These are phyloP conservation scores for Aspergillus latus DNA, from an alignment of 2,329 filamentous ascomycete genomes.

Conservation along the genomic window DNA sequence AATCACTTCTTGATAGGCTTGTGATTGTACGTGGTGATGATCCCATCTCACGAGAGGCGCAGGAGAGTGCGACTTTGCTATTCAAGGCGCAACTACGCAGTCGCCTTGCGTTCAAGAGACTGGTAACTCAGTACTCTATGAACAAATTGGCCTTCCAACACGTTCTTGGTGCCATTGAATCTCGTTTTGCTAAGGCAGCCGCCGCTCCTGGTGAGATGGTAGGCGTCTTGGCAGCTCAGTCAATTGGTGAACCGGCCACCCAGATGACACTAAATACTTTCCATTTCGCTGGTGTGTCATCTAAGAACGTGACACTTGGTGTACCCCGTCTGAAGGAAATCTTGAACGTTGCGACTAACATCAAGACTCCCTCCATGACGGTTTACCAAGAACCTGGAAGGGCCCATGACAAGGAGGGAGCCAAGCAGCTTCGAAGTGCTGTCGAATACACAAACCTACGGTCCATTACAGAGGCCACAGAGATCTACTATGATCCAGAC, in stretches of 20 bases:
- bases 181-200: constrained; percentile 78
- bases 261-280: constrained; percentile 99
- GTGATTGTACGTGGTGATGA: constrained; percentile 85
- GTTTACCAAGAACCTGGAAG: constrained; percentile 72
- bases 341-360: constrained; percentile 94
- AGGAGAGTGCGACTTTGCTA: constrained; percentile 81
- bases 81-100: constrained; percentile 92
- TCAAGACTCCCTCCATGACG: constrained; percentile 97
- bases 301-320: constrained; percentile 99
- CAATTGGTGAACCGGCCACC: constrained; percentile 96
- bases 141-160: constrained; percentile 92
- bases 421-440: constrained; percentile 79
- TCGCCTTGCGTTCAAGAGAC: constrained; percentile 84
- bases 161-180: constrained; percentile 86
- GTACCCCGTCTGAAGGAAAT: constrained; percentile 99
- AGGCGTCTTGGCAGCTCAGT: constrained; percentile 94
- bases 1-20: constrained; percentile 71
- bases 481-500: constrained; percentile 97
- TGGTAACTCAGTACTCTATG: constrained; percentile 80
- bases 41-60: constrained; percentile 77
- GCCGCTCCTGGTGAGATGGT: constrained; percentile 98
- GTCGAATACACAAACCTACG: constrained; percentile 94
- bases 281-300: constrained; percentile 99
- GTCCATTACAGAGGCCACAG: constrained; percentile 85
- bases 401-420: constrained; percentile 69